Evolutionary conservation across 2,329 filamentous ascomycete genomes (phyloP).

Genomic region (Cladosporium sp.): DNA sequence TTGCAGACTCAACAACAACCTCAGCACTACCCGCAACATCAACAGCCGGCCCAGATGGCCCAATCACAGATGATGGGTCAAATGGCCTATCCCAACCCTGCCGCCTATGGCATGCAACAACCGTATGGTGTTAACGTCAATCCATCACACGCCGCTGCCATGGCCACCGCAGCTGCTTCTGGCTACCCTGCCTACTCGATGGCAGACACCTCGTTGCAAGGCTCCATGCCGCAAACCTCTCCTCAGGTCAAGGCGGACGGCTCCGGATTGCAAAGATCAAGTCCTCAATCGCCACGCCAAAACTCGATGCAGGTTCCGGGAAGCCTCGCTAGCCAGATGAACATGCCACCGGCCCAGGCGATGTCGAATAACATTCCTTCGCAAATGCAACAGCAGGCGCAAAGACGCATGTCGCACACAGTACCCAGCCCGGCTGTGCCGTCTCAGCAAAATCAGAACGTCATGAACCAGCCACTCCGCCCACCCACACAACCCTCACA

Average conservation of each 20-base stretch:
- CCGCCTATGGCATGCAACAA: conserved; percentile 63
- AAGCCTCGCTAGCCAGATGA: conserved; percentile 43
- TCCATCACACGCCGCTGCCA: conserved; percentile 82
- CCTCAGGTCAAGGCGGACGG: conserved; percentile 64
- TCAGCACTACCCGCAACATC: conserved; percentile 53
- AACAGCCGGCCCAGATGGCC: conserved; percentile 57
- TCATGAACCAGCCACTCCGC: conserved; percentile 62
- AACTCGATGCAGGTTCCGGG: conserved; percentile 51
- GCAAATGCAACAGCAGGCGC: conserved; percentile 27
- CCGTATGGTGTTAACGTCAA: conserved; percentile 65
- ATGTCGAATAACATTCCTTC: conserved; percentile 44
- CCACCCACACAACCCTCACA: conserved; percentile 67
- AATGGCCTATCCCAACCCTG: conserved; percentile 77
- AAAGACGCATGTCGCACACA: conserved; percentile 67
- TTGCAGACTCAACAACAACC: conserved; percentile 64
- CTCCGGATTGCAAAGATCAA: conserved; percentile 52
- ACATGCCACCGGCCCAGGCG: conserved; percentile 53
- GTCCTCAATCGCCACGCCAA: conserved; percentile 72
- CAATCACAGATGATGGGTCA: conserved; percentile 59
- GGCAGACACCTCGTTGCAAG: conserved; percentile 60
- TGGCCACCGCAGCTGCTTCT: conserved; percentile 86
- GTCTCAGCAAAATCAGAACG: conserved; percentile 32
- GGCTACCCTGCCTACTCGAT: conserved; percentile 72
- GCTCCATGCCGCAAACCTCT: conserved; percentile 63
- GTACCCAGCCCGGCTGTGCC: conserved; percentile 64